phyloP scores from a whole-genome alignment of 768 basidiomycete species.

The Hericium rajendrae region DNA sequence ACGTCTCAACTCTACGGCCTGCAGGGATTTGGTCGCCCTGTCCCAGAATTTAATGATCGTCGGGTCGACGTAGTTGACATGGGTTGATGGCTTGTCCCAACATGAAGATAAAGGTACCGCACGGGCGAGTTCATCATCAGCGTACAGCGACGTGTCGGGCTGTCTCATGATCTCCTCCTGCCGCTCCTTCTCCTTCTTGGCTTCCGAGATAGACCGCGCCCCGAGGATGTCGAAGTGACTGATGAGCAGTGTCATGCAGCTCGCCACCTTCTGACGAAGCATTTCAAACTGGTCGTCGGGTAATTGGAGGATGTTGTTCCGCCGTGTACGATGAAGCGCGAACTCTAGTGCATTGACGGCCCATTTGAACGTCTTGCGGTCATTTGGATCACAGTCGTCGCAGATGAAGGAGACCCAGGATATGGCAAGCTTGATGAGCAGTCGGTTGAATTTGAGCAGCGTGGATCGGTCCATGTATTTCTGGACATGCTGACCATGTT shows the following conservation, averaged over 20 bases:
- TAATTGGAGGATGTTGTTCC: conserved; percentile 83
- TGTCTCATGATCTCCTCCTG: conserved; percentile 55
- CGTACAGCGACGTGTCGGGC: conserved; percentile 36
- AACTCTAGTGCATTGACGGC: conserved; percentile 95
- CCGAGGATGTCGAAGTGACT: conserved; percentile 98
- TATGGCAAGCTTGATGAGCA: conserved; percentile 84
- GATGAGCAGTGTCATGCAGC: conserved; percentile 94
- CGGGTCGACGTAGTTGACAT: conserved; percentile 42
- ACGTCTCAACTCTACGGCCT: conserved; percentile 57
- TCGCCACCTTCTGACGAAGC: conserved; percentile 85
- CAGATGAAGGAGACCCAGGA: conserved; percentile 98
- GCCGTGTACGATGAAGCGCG: conserved; percentile 76
- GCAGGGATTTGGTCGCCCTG: conserved; percentile 46
- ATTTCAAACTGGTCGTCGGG: conserved; percentile 84
- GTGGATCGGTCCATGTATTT: conserved; percentile 74
- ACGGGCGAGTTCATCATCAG: conserved; percentile 43
- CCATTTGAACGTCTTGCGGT: conserved; percentile 95
- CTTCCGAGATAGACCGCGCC: conserved; percentile 80
- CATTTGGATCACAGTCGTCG: conserved; percentile 93
- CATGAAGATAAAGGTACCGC: conserved; percentile 24
- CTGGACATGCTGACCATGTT: conserved; percentile 86
- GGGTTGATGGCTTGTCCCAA: conserved; percentile 18
- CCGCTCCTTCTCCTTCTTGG: conserved; percentile 81
- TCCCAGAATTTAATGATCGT: conserved; percentile 75
- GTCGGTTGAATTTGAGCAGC: conserved; percentile 67